Percentiles rank a stretch among this genome's conserved stretches.
These are phyloP conservation scores for Ophiocordyceps unilateralis DNA, from an alignment of 2,329 filamentous ascomycete genomes.

Conservation along the genomic window DNA sequence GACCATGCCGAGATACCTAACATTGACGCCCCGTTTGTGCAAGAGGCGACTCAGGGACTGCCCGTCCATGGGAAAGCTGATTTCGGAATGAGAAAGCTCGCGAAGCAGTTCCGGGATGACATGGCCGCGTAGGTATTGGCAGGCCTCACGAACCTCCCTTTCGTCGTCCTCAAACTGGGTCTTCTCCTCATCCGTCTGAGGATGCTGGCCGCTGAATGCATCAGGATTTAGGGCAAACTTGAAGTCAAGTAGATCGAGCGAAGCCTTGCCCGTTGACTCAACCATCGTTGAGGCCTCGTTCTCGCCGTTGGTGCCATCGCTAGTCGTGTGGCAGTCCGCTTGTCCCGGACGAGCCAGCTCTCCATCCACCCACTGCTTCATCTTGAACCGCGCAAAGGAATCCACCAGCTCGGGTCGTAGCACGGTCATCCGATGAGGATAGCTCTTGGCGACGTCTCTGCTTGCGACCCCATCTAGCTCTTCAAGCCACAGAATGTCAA, in stretches of 20 bases:
- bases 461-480: slow-evolving; percentile 38
- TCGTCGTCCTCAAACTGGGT: slow-evolving; percentile 69
- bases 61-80: slow-evolving; percentile 98
- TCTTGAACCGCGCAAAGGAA: slow-evolving; percentile 64
- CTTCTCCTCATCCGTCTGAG: slow-evolving; percentile 84
- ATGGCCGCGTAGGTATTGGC: slow-evolving; percentile 56
- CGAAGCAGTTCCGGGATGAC: slow-evolving; percentile 73
- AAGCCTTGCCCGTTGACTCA: slow-evolving; percentile 25
- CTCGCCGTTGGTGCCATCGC: slow-evolving; percentile 18
- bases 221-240: slow-evolving; percentile 84
- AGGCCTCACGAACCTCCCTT: slow-evolving; percentile 70
- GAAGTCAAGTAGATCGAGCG: slow-evolving; percentile 77
- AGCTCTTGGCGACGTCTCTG: slow-evolving; percentile 31
- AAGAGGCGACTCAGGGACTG: slow-evolving; percentile 72
- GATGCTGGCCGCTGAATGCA: slow-evolving; percentile 80
- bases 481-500: slow-evolving; percentile 85
- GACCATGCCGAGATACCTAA: slow-evolving; percentile 83
- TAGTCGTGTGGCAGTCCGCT: slow-evolving; percentile 13
- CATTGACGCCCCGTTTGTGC: slow-evolving; percentile 94
- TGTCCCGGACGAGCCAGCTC: slow-evolving; percentile 49
- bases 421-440: slow-evolving; percentile 94
- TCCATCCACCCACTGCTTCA: slow-evolving; percentile 73
- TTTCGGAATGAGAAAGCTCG: slow-evolving; percentile 79
- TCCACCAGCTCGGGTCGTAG: slow-evolving; percentile 82
- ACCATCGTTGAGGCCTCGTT: slow-evolving; percentile 18